Base-by-base conservation (phyloP, 495 filamentous ascomycete species). In the Cercophora newfieldiana region DNA sequence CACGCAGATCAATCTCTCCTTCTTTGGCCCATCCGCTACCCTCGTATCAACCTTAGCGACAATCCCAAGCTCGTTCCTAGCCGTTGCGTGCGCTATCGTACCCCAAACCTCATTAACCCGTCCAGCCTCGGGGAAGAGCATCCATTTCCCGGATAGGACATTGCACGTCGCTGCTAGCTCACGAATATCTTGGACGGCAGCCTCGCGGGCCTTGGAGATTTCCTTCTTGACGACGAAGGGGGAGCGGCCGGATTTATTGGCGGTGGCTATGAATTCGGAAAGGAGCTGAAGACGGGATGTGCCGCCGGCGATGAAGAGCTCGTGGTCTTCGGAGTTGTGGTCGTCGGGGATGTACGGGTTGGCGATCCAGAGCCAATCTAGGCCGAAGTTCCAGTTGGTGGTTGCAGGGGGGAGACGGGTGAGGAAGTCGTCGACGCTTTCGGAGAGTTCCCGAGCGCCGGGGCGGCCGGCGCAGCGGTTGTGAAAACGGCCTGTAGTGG, bases 311-410 rank as follows among this genome's bases (percentile, higher is more conserved):
- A 68, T 63, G 26, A 82, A 72, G 0, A 72, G 28, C 30, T 72
- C 61, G 25, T 71, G 67, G 26, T 71, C 69, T 7, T 54, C 19
- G 29, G 48, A 47, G 64, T 70, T 26, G 48, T 54, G 64, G 28
- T 72, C 61, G 5, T 70, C 67, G 48, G 71, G 67, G 16, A 75
- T 71, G 56, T 71, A 75, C 0, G 89, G 88, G 70, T 90, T 89
- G 18, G 74, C 77, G 62, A 88, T 82, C 78, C 81, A 90, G 47
- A 96, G 89, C 89, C 91, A 95, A 1, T 82, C 83, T 1, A 83
- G 80, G 3, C 66, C 64, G 1, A 62, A 63, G 1, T 69, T 70
- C 24, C 64, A 24, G 8, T 71, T 66, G 1, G 88, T 89, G 6
- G 79, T 87, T 3, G 85, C 85, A 0, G 90, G 91, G 5, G 88